Base-by-base conservation (phyloP, 2,329 filamentous ascomycete species). In the Fusarium sp. region DNA sequence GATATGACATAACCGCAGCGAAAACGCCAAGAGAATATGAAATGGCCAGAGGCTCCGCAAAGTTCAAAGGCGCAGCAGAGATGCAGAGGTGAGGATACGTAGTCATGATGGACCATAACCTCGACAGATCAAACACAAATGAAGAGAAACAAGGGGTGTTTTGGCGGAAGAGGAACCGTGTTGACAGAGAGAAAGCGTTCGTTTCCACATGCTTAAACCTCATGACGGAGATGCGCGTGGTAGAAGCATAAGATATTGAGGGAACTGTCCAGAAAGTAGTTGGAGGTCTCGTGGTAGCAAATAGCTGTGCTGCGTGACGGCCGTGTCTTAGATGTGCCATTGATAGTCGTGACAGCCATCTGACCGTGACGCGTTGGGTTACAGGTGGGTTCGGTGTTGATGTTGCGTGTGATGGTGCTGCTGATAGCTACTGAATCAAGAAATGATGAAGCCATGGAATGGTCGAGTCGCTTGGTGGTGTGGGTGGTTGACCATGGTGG, bases 1-100 rank as follows among this genome's bases (percentile, higher is more conserved):
- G 74, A 72, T 70, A 79, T 79, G 78, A 79, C 78, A 79, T 79
- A 79, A 75, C 66, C 59, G 54, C 60, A 68, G 60, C 25, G 47
- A 49, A 54, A 66, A 64, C 52, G 59, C 63, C 62, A 64, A 64
- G 67, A 69, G 56, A 57, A 59, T 49, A 62, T 35, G 60, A 71
- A 60, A 67, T 73, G 60, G 69, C 23, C 49, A 73, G 73, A 72
- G 67, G 63, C 67, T 68, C 72, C 65, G 74, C 62, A 73, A 64
- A 71, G 66, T 64, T 52, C 67, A 71, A 65, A 71, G 71, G 68
- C 71, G 61, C 71, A 75, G 64, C 35, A 69, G 53, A 72, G 57
- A 74, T 68, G 60, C 56, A 75, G 60, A 72, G 60, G 61, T 43
- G 64, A 70, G 40, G 58, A 69, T 67, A 67, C 32, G 18, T 35